Percentiles rank a stretch among this genome's conserved stretches.
Evolutionary conservation across 106 monocot genomes (phyloP).

Genomic region (Dioscorea alata): DNA sequence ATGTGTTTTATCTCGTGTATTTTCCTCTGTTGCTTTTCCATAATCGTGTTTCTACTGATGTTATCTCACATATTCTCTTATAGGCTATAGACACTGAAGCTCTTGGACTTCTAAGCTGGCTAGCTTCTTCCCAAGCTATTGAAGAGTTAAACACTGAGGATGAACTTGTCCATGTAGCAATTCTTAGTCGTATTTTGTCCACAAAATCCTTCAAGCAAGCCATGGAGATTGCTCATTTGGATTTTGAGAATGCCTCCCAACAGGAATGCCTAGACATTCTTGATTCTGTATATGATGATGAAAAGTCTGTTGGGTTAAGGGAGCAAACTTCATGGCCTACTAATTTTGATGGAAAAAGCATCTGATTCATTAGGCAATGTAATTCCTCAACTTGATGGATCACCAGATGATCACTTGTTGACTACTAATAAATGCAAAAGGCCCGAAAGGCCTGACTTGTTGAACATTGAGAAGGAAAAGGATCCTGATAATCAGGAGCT

Average conservation of each 20-base stretch:
- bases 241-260: constrained; percentile 83
- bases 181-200: constrained; percentile 64
- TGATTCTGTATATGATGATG: constrained; percentile 50
- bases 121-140: constrained; percentile 86
- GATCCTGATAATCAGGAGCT: constrained; percentile 2
- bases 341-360: not conserved
- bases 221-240: constrained; percentile 62
- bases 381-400: constrained; percentile 88
- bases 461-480: constrained; percentile 7
- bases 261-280: constrained; percentile 93
- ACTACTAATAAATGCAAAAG: constrained; percentile 17
- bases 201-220: constrained; percentile 37
- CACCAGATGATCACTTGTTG: constrained; percentile 39
- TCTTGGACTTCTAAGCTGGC: constrained; percentile 75
- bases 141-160: constrained; percentile 67
- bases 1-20: no score
- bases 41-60: no score
- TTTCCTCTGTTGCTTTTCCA: no score
- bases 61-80: constrained; percentile 9
- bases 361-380: constrained; percentile 26
- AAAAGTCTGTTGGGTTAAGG: constrained; percentile 16
- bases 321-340: constrained; percentile 13
- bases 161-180: constrained; percentile 61
- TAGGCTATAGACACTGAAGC: constrained; percentile 51
- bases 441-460: constrained; percentile 25